Percentiles rank a stretch among this genome's conserved stretches.
phyloP scores from a whole-genome alignment of 331 rosid species.

The Malus hybrid region DNA sequence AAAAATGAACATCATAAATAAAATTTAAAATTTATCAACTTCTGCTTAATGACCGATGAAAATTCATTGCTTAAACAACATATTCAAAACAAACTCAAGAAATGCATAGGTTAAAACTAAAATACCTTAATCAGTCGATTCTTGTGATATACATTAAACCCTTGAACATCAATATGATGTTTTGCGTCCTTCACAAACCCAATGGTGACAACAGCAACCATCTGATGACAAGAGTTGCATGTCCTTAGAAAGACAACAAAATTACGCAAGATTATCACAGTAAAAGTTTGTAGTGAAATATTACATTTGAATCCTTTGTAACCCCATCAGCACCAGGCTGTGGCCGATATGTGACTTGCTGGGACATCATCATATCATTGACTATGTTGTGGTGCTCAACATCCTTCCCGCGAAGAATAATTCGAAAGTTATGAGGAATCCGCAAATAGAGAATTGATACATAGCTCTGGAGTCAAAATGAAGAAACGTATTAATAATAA shows the following conservation, averaged over 20 bases:
- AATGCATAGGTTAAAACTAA: background rate
- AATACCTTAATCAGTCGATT: slow-evolving; percentile 90
- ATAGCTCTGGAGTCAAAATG: slow-evolving; percentile 56
- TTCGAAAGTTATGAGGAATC: slow-evolving; percentile 76
- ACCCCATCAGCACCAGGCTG: slow-evolving; percentile 64
- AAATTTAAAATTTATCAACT: background rate
- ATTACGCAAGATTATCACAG: background rate
- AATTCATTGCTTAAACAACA: background rate
- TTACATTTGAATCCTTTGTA: slow-evolving; percentile 62
- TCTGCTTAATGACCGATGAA: background rate
- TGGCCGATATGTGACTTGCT: slow-evolving; percentile 80
- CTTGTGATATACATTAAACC: slow-evolving; percentile 94
- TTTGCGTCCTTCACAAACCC: slow-evolving; percentile 98
- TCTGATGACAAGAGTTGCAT: slow-evolving; percentile 37
- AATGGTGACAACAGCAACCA: slow-evolving; percentile 79
- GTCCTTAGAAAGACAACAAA: slow-evolving; percentile 21
- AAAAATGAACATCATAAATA: background rate
- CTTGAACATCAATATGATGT: slow-evolving; percentile 88
- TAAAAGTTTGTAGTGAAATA: background rate
- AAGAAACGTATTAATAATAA: background rate
- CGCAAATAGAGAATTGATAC: slow-evolving; percentile 83
- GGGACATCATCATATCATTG: slow-evolving; percentile 97
- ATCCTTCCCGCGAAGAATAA: slow-evolving; percentile 84
- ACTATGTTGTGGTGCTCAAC: slow-evolving; percentile 90
- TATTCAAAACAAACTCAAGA: background rate